Evolutionary conservation across 441 rosid species (phyloP), one percentile per base, ranked within the genome.

Genomic region (Lepidium campestre): DNA sequence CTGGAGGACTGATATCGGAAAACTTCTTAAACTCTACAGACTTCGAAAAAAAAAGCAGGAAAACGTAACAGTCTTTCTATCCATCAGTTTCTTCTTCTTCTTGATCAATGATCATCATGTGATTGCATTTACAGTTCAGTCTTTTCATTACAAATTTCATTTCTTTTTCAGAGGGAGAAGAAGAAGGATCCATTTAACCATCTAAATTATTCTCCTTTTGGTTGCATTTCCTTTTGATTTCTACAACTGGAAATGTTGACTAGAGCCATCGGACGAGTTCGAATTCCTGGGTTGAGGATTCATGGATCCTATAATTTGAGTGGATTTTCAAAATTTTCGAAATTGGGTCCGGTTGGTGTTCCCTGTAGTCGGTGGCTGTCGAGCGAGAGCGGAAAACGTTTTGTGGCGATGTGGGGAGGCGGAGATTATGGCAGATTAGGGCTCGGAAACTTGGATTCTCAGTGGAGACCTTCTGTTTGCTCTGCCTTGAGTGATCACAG

Each of bases 401-500:
- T 79, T 23, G 97, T 87, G 6, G 97, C 95, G 7, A 73, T 88
- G 66, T 93, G 99, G 97, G 99, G 99, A 6, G 87, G 89, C 52
- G 99, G 99, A 11, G 97, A 93, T 65, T 83, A 79, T 52, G 99
- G 97, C 4, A 85, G 97, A 61, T 77, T 93, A 72, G 99, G 99
- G 31, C 71, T 81, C 12, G 93, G 96, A 10, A 72, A 56, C 64
- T 76, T 93, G 75, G 83, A 86, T 53, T 90, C 97, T 67, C 91
- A 76, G 61, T 87, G 93, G 90, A 75, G 59, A 44, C 93, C 84
- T 45, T 57, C 81, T 17, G 27, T 67, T 59, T 70, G 75, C 67
- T 78, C 94, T 23, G 73, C 85, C 14, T 82, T 91, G 50, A 60
- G 62, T 20, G 71, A 78, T 64, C 85, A 78, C 13, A 17, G 57